Evolutionary conservation across 2,329 filamentous ascomycete species (phyloP).

Genomic region (Fusarium torulosum): DNA sequence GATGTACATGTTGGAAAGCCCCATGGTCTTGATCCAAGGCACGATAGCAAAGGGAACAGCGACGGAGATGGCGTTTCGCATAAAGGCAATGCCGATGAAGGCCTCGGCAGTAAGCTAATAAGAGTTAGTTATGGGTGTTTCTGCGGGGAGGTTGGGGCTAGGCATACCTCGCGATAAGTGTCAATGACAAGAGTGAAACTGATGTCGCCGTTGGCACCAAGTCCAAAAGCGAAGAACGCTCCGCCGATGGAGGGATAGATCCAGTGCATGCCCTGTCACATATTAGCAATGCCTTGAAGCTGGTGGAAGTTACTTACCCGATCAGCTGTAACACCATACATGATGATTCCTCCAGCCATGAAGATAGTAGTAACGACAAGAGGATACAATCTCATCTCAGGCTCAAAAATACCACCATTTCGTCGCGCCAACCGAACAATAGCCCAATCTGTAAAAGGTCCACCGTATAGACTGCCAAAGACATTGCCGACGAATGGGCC

Average conservation of each 20-base stretch:
- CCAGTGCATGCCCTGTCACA: slow-evolving; percentile 57
- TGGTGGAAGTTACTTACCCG: slow-evolving; percentile 43
- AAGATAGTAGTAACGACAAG: slow-evolving; percentile 49
- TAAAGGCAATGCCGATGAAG: slow-evolving; percentile 51
- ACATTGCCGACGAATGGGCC: slow-evolving; percentile 55
- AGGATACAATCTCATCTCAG: slow-evolving; percentile 58
- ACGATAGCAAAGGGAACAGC: slow-evolving; percentile 48
- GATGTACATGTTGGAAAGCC: slow-evolving; percentile 50
- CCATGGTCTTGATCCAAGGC: slow-evolving; percentile 51
- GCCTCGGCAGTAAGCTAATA: slow-evolving; percentile 45
- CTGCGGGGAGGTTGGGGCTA: no score
- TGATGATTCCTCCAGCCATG: slow-evolving; percentile 54
- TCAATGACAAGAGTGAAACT: slow-evolving; percentile 54
- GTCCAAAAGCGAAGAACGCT: slow-evolving; percentile 54
- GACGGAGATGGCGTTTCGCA: slow-evolving; percentile 51
- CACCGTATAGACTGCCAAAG: slow-evolving; percentile 56
- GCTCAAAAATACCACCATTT: slow-evolving; percentile 58
- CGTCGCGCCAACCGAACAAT: slow-evolving; percentile 54
- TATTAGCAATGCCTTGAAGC: background rate
- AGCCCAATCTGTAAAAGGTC: slow-evolving; percentile 54
- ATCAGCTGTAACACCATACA: slow-evolving; percentile 56
- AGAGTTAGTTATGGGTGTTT: background rate
- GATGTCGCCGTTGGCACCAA: slow-evolving; percentile 55
- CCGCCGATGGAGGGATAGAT: slow-evolving; percentile 55
- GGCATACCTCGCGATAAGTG: slow-evolving; percentile 49